Base-by-base conservation (phyloP, 2,329 filamentous ascomycete species). In the Cladophialophora carrionii region DNA sequence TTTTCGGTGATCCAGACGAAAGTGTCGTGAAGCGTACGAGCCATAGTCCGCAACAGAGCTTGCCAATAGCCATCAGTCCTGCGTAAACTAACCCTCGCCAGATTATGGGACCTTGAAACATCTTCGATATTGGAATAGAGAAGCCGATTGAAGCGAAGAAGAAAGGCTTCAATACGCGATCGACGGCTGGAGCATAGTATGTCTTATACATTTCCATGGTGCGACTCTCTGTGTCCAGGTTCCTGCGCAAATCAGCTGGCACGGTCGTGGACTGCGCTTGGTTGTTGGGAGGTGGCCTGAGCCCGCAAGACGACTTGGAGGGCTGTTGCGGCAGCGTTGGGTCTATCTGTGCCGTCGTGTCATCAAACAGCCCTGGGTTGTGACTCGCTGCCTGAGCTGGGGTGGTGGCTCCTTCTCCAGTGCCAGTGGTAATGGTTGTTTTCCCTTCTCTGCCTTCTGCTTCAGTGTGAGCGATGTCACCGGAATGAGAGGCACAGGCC, bases 71-170 rank as follows among this genome's bases (percentile, higher is more conserved):
- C 90, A 95, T 95, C 3, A 95, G 77, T 0, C 88, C 68, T 0
- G 88, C 82, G 71, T 93, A 95, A 0, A 92, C 82, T 0, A 92
- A 67, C 0, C 90, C 90, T 10, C 86, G 85, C 90, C 90, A 95
- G 1, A 92, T 76, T 0, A 90, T 81, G 0, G 77, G 72, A 0
- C 84, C 84, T 0, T 75, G 74, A 71, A 92, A 94, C 81, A 95
- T 87, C 5, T 85, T 77, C 0, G 83, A 85, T 32, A 94, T 88
- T 0, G 90, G 90, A 1, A 95, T 90, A 0, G 90, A 88, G 73
- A 94, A 93, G 0, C 90, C 90, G 41, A 94, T 89, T 0, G 84
- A 86, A 1, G 83, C 67, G 72, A 93, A 93, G 76, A 93, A 92
- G 63, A 91, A 83, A 0, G 90, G 89, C 57, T 86, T 86, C 0